Evolutionary conservation across 306 rosid species (phyloP).

Genomic region (Pyrus bretschneideri): DNA sequence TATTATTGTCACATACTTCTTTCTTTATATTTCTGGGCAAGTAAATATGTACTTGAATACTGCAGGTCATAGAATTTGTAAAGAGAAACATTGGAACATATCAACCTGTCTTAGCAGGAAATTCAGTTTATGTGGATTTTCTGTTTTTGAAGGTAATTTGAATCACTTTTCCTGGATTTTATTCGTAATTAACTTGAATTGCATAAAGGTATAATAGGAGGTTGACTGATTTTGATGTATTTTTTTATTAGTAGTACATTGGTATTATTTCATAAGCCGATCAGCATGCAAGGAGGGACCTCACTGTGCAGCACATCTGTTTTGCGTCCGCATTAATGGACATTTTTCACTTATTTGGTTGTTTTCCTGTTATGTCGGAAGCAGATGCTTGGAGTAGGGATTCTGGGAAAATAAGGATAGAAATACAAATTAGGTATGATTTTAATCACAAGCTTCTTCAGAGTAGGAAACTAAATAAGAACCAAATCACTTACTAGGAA

Average conservation of each 20-base stretch:
- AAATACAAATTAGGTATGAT: neutral
- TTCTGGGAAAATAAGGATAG: neutral
- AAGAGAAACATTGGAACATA: slow-evolving; percentile 48
- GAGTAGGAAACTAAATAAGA: neutral
- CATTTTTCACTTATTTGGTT: neutral
- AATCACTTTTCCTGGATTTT: neutral
- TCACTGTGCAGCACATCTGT: neutral
- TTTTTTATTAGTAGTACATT: neutral
- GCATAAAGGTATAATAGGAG: neutral
- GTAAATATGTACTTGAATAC: neutral
- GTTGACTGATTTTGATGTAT: neutral
- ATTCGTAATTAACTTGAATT: neutral
- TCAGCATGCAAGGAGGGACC: neutral
- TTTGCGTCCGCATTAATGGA: neutral
- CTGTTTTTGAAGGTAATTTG: slow-evolving; percentile 68
- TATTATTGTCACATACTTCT: neutral
- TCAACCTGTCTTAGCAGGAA: slow-evolving; percentile 82
- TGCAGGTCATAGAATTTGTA: slow-evolving; percentile 89
- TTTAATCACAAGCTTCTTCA: neutral
- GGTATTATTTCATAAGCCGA: neutral
- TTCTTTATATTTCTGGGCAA: neutral
- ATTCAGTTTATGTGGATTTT: slow-evolving; percentile 77
- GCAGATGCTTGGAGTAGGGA: neutral
- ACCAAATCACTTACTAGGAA: neutral
- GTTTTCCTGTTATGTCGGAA: neutral